Base-by-base conservation (phyloP, 495 filamentous ascomycete genomes). In the Neurospora sublineolata region DNA sequence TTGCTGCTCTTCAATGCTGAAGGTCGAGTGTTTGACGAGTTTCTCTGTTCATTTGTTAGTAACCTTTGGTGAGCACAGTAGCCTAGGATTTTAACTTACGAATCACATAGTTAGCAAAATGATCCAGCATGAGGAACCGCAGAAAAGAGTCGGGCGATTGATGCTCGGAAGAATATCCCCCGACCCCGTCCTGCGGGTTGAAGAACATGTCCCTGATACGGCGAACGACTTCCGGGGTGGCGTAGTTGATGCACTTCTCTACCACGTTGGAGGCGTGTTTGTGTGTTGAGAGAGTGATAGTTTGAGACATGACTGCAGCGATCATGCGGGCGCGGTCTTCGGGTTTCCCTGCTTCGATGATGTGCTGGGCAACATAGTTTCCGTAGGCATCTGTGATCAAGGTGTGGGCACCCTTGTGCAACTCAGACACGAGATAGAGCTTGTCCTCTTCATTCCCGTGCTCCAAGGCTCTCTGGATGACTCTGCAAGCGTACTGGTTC, bases 261-360 rank as follows among this genome's bases (percentile, higher is more conserved):
- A 99, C 96, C 6, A 99, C 95, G 75, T 99, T 97, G 75, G 93
- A 97, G 4, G 96, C 95, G 77, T 94, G 97, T 78, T 99, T 98
- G 82, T 98, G 94, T 83, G 93, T 97, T 7, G 93, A 97, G 75
- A 91, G 88, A 2, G 82, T 83, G n/a, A 96, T 79, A 1, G 96
- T 81, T 69, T 93, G 87, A 6, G 83, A 83, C 69, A 88, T 90
- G 74, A 99, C 90, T 39, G 94, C 79, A 42, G 82, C 79, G 70
- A 97, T 91, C 79, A 97, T 89, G 73, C 84, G 87, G 2, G 83
- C 85, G 23, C 91, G 89, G 74, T 97, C 94, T 68, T 90, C 89
- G 33, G 89, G 87, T 38, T 89, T 85, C 16, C 96, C 96, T 73
- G 93, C 89, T 69, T 91, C 86, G 70, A 99, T 94, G 68, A 98